Evolutionary conservation across 352 stramenopile genomes (phyloP).

Genomic region (Peronospora belbahrii): DNA sequence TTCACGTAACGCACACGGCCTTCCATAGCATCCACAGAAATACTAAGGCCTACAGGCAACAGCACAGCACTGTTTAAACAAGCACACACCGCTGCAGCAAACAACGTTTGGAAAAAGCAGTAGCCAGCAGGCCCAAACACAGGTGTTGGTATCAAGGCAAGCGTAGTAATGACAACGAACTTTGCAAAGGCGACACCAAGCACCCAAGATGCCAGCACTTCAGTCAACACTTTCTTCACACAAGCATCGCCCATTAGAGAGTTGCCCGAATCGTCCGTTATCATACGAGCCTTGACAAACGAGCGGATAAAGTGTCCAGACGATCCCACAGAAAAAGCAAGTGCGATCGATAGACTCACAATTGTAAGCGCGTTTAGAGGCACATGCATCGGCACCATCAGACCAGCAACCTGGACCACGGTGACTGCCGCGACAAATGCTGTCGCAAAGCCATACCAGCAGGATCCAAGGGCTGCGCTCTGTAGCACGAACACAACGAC

Average conservation of each 20-base stretch:
- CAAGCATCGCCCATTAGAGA: constrained; percentile 22
- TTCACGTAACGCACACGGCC: constrained; percentile 31
- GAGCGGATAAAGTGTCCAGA: constrained; percentile 60
- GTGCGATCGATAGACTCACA: constrained; percentile 68
- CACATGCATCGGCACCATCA: constrained; percentile 55
- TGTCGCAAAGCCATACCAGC: constrained; percentile 43
- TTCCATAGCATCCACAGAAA: constrained; percentile 35
- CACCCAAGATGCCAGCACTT: constrained; percentile 34
- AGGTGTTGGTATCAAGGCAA: constrained; percentile 27
- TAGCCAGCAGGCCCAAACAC: constrained; percentile 34
- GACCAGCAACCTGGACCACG: constrained; percentile 48
- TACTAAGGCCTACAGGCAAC: constrained; percentile 38
- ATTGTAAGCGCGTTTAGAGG: constrained; percentile 79
- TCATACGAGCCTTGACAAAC: constrained; percentile 41
- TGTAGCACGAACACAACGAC: constrained; percentile 43
- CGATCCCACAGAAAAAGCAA: constrained; percentile 74
- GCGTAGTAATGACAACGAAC: constrained; percentile 31
- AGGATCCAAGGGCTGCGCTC: constrained; percentile 36
- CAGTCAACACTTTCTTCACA: constrained; percentile 31
- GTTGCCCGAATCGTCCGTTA: constrained; percentile 17
- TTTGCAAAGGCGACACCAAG: constrained; percentile 35
- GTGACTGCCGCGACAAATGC: constrained; percentile 37
- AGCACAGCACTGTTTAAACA: constrained; percentile 30
- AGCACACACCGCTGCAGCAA: constrained; percentile 28
- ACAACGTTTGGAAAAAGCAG: constrained; percentile 40